phyloP scores from a whole-genome alignment of 495 filamentous ascomycete species.

The Tuber umbilicatum region DNA sequence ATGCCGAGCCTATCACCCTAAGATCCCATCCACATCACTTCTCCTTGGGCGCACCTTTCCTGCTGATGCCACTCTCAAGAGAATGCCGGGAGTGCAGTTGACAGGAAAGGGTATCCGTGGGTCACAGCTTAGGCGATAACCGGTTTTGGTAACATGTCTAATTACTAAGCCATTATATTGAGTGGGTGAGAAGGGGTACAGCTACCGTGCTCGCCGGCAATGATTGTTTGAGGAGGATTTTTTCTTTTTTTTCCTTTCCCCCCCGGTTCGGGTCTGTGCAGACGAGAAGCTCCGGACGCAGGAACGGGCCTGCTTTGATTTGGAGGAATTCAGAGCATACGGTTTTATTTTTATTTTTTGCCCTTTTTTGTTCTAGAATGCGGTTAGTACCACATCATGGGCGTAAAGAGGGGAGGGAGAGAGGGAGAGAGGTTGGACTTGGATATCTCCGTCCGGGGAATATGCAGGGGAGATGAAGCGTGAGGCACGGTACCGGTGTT shows the following conservation, averaged over 20 bases:
- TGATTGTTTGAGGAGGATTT: not conserved
- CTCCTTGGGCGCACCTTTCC: not conserved
- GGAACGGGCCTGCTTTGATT: constrained; percentile 1
- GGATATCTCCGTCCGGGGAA: not conserved
- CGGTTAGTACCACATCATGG: not conserved
- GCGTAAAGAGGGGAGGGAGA: not conserved
- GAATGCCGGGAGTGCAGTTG: not conserved
- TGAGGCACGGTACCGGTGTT: not conserved
- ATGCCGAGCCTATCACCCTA: not conserved
- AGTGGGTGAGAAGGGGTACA: not conserved
- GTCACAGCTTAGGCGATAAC: not conserved
- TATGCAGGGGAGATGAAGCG: not conserved
- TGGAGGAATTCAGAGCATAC: not conserved
- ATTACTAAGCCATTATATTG: not conserved
- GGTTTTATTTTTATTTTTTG: not conserved
- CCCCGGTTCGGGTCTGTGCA: not conserved
- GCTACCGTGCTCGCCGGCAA: not conserved
- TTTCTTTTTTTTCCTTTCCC: not conserved
- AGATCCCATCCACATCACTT: not conserved
- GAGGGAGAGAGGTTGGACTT: not conserved
- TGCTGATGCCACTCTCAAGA: not conserved
- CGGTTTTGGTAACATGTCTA: not conserved
- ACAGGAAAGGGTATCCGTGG: not conserved
- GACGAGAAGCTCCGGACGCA: not conserved
- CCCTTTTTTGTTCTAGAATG: not conserved